Evolutionary conservation across 495 filamentous ascomycete genomes (phyloP).

Genomic region (Tetracladium setigerum): DNA sequence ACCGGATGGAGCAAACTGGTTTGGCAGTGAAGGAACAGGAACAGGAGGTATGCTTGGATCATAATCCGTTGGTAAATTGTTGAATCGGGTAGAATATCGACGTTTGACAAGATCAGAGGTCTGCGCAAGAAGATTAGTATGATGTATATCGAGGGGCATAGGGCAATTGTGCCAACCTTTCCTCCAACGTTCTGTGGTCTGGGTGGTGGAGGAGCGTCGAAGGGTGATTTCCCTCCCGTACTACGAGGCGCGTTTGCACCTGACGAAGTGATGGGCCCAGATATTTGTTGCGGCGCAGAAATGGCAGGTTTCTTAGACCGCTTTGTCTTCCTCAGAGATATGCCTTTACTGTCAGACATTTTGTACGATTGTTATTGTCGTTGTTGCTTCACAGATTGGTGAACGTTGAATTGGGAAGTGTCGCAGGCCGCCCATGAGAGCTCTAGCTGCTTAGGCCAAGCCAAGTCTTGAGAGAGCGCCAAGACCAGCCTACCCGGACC

Average conservation of each 20-base stretch:
- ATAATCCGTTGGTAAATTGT: slow-evolving; percentile 61
- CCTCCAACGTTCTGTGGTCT: slow-evolving; percentile 15
- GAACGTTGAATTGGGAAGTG: background rate
- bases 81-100: slow-evolving; percentile 87
- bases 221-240: slow-evolving; percentile 15
- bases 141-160: background rate
- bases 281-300: slow-evolving; percentile 78
- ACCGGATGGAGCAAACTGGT: slow-evolving; percentile 10
- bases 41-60: slow-evolving; percentile 58
- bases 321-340: slow-evolving; percentile 80
- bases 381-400: background rate
- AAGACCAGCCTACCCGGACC: no score
- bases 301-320: slow-evolving; percentile 69
- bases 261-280: slow-evolving; percentile 45
- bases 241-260: slow-evolving; percentile 8
- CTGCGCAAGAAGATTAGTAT: slow-evolving; percentile 24
- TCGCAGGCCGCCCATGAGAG: background rate
- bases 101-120: slow-evolving; percentile 92
- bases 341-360: slow-evolving; percentile 59
- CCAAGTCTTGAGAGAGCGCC: no score
- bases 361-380: slow-evolving; percentile 7
- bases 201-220: slow-evolving; percentile 14
- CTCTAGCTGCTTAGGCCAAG: background rate
- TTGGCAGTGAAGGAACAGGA: slow-evolving; percentile 52
- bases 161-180: slow-evolving; percentile 15